Percentiles rank a stretch among this genome's conserved stretches.
phyloP scores from a whole-genome alignment of 768 basidiomycete species.

The Leccinum broughii region DNA sequence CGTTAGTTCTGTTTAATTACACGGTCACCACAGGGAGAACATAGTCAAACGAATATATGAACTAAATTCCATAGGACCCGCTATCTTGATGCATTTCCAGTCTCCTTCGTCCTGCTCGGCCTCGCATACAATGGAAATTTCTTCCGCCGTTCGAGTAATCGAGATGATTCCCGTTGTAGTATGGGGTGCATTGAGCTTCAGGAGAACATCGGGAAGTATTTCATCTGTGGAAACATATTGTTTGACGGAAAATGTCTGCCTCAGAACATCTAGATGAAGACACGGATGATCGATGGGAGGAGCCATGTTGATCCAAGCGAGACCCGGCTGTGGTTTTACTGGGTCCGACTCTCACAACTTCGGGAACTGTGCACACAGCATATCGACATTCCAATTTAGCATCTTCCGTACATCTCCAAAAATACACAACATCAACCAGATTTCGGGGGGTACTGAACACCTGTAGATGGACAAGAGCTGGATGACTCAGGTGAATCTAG shows the following conservation, averaged over 20 bases:
- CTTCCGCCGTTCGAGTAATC: constrained; percentile 58
- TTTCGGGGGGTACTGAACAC: constrained; percentile 54
- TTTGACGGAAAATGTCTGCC: constrained; percentile 46
- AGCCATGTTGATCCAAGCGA: constrained; percentile 29
- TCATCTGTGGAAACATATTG: constrained; percentile 36
- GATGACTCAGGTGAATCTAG: constrained; percentile 52
- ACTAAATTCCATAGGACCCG: constrained; percentile 70
- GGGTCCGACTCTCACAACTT: neutral
- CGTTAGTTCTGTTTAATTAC: constrained; percentile 44
- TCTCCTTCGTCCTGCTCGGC: constrained; percentile 39
- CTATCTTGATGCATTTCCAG: constrained; percentile 63
- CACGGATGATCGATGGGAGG: constrained; percentile 47
- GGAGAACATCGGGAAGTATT: constrained; percentile 30
- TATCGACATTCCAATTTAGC: neutral
- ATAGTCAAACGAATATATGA: constrained; percentile 5
- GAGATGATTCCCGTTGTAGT: constrained; percentile 45
- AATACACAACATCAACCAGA: neutral
- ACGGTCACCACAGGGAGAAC: constrained; percentile 1
- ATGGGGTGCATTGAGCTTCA: constrained; percentile 32
- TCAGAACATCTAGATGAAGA: constrained; percentile 48
- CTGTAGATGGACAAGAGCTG: constrained; percentile 50
- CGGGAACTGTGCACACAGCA: neutral
- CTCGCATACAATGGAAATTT: constrained; percentile 60
- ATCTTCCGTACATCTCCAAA: neutral
- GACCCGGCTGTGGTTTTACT: neutral